Evolutionary conservation across 371 early-diverging fungal species (phyloP), one percentile per base, ranked within the genome.

Genomic region (Mortierella sp.): DNA sequence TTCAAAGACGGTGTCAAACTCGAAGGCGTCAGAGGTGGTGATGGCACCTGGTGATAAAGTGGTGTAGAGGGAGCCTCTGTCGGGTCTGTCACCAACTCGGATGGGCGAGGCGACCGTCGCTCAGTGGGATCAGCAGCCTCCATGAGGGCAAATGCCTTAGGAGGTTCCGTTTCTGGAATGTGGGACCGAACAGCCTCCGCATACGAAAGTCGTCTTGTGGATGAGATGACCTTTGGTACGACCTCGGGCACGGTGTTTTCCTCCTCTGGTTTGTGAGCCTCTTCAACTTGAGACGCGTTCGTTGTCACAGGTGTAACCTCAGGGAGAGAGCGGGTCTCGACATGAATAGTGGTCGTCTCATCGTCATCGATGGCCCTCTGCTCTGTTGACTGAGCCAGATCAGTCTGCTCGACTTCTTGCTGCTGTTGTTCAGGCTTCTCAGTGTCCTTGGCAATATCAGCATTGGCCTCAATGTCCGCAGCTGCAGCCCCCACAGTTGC

Each of bases 1-100:
- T 18, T 53, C 11, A 15, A 25, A 23, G 15, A 48, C 51, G 25
- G 23, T 26, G 26, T 26, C 44, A 19, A 44, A 21, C 29, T 37
- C 21, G 72, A 71, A 15, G 73, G 74, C 12, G 74, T 73, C 55
- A 73, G 46, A 48, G 74, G 74, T 37, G 74, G 74, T 2, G 74
- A 73, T 4, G 74, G 74, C 23, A 73, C 68, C 25, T 68, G 73
- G 12, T 62, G 37, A 44, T 26, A 57, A 14, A n/a, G n/a, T n/a
- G n/a, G n/a, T n/a, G n/a, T n/a, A n/a, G 21, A 50, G 53, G 15
- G 21, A n/a, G 26, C 57, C n/a, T 57, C 57, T 28, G 26, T 30
- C n/a, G 26, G 18, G 14, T 57, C 57, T 9, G 57, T 29, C 19
- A 57, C n/a, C 29, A 56, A 56, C 19, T 16, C 16, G 56, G 56